Evolutionary conservation across 2,329 filamentous ascomycete species (phyloP).

Genomic region (Paramyrothecium sp.): DNA sequence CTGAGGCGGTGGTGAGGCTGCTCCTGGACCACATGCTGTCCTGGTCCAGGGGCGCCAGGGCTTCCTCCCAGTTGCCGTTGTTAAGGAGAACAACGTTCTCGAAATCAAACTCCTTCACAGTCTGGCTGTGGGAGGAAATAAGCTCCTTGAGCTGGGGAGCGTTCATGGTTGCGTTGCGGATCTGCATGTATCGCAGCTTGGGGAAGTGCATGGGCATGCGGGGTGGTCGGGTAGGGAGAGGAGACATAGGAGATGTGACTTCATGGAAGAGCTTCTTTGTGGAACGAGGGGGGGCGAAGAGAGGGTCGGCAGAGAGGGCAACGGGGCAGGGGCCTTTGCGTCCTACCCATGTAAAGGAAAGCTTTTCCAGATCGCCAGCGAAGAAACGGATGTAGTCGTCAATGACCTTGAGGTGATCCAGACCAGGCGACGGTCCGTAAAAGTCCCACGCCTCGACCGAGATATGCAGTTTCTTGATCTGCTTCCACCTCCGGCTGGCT

Average conservation of each 20-base stretch:
- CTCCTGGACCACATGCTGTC: slow-evolving; percentile 38
- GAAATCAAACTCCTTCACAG: slow-evolving; percentile 76
- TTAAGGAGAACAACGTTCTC: slow-evolving; percentile 69
- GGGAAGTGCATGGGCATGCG: slow-evolving; percentile 64
- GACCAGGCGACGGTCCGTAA: slow-evolving; percentile 54
- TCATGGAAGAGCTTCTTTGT: slow-evolving; percentile 62
- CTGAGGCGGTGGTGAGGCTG: slow-evolving; percentile 22
- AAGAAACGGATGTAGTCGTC: slow-evolving; percentile 78
- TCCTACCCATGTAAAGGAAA: slow-evolving; percentile 77
- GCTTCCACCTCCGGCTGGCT: slow-evolving; percentile 70
- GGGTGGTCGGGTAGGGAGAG: slow-evolving; percentile 50
- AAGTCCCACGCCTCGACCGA: slow-evolving; percentile 71
- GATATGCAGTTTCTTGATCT: slow-evolving; percentile 73
- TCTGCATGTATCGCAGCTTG: slow-evolving; percentile 63
- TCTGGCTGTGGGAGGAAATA: slow-evolving; percentile 63
- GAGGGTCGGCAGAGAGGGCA: slow-evolving; percentile 65
- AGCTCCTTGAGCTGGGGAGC: slow-evolving; percentile 69
- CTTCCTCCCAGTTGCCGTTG: slow-evolving; percentile 76
- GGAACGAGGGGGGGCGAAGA: slow-evolving; percentile 57
- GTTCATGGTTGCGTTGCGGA: slow-evolving; percentile 73
- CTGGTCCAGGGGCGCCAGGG: slow-evolving; percentile 65
- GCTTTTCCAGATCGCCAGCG: slow-evolving; percentile 62
- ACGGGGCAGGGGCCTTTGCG: slow-evolving; percentile 74
- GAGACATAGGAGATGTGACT: slow-evolving; percentile 64
- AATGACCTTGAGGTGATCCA: slow-evolving; percentile 74